Evolutionary conservation across 441 rosid genomes (phyloP).

Genomic region (Gossypium lobatum): DNA sequence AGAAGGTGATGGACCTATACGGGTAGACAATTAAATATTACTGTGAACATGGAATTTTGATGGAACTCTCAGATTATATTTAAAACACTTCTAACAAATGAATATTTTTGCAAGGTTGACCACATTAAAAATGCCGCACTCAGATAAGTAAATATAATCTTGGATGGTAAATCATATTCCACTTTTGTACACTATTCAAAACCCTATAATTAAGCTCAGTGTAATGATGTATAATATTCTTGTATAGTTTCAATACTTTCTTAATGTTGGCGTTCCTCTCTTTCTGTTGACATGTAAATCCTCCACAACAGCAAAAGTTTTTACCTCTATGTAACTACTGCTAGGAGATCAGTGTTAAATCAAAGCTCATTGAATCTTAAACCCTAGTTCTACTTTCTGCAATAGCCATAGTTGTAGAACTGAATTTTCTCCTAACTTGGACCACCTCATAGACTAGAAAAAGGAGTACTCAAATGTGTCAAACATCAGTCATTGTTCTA

Average conservation of each 20-base stretch:
- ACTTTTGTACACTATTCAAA: not conserved
- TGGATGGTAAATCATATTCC: not conserved
- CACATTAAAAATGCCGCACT: not conserved
- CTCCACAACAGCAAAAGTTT: not conserved
- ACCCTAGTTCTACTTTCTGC: not conserved
- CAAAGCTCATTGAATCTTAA: not conserved
- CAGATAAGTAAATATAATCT: not conserved
- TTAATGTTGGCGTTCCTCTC: slow-evolving; percentile 3
- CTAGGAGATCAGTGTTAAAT: slow-evolving; percentile 1
- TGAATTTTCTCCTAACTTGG: not conserved
- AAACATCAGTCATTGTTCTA: not conserved
- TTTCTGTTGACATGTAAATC: slow-evolving; percentile 1
- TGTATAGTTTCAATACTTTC: not conserved
- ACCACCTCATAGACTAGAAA: not conserved
- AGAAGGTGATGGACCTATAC: not conserved
- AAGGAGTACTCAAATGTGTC: not conserved
- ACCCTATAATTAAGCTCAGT: not conserved
- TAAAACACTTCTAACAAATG: not conserved
- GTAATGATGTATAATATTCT: not conserved
- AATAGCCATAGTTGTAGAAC: not conserved
- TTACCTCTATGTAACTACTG: not conserved
- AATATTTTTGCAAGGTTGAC: not conserved
- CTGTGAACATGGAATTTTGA: not conserved
- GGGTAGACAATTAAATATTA: not conserved
- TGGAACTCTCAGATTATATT: not conserved